Percentiles rank a stretch among this genome's conserved stretches.
phyloP scores from a whole-genome alignment of 257 asterid species.

The Penstemon barbatus region DNA sequence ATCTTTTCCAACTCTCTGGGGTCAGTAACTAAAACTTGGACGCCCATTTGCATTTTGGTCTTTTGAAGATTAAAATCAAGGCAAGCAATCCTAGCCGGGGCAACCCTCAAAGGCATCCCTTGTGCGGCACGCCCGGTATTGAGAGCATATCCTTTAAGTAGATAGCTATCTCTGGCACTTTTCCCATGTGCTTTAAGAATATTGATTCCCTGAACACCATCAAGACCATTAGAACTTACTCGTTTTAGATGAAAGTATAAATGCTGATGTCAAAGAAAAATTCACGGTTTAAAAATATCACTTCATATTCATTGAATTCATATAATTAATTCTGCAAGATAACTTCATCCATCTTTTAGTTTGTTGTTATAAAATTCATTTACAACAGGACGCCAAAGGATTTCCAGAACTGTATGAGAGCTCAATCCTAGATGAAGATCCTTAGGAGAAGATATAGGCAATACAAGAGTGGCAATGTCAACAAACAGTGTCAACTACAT shows the following conservation, averaged over 20 bases:
- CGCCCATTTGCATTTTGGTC: slow-evolving; percentile 94
- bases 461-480: slow-evolving; percentile 10
- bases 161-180: slow-evolving; percentile 86
- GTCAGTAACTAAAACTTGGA: slow-evolving; percentile 86
- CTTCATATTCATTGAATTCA: no score
- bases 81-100: slow-evolving; percentile 89
- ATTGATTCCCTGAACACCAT: slow-evolving; percentile 69
- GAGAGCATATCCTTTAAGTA: slow-evolving; percentile 86
- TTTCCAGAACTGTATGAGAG: not conserved
- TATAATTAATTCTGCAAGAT: no score
- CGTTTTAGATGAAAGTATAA: slow-evolving; percentile 22
- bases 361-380: not conserved
- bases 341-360: not conserved
- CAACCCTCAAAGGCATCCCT: slow-evolving; percentile 85
- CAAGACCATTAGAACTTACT: slow-evolving; percentile 25
- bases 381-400: not conserved
- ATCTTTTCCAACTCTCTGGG: slow-evolving; percentile 95
- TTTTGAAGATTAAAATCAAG: slow-evolving; percentile 92
- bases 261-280: not conserved
- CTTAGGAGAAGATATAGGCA: not conserved
- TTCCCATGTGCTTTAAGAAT: slow-evolving; percentile 93
- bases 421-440: not conserved
- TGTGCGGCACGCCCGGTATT: slow-evolving; percentile 94
- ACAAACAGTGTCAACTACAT: slow-evolving; percentile 7
- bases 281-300: not conserved